A percentile compares a stretch with the other conserved stretches of the same genome.
These are phyloP conservation scores for Parvularia atlantis DNA, from an alignment of 78 protist species.

Conservation along the genomic window DNA sequence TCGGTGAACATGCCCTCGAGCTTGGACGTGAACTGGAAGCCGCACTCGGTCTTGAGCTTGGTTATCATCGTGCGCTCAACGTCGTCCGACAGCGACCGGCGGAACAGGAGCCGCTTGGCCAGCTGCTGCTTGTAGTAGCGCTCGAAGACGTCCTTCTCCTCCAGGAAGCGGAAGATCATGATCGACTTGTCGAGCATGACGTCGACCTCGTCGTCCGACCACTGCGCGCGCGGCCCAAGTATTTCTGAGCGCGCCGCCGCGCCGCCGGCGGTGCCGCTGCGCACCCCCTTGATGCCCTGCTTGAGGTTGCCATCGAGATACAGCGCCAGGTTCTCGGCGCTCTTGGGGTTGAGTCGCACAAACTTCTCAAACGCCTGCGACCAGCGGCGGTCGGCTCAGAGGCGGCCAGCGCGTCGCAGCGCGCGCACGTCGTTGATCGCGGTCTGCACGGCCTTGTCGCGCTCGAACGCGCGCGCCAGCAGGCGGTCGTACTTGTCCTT, in stretches of 20 bases:
- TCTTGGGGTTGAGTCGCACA: conserved; percentile 49
- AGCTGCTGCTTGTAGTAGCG: conserved; percentile 87
- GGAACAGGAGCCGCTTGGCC: conserved; percentile 76
- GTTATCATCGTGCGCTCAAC: conserved; percentile 70
- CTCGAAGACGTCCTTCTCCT: conserved; percentile 91
- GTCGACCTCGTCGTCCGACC: conserved; percentile 62
- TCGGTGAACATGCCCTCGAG: conserved; percentile 93
- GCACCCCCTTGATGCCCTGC: conserved; percentile 52
- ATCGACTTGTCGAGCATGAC: conserved; percentile 40
- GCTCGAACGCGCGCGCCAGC: conserved; percentile 33
- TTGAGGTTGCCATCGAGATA: conserved; percentile 54
- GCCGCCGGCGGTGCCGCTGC: not conserved
- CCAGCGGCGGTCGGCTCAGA: not conserved
- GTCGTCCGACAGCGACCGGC: conserved; percentile 60
- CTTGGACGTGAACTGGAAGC: conserved; percentile 80
- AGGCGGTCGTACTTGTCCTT: conserved; percentile 51
- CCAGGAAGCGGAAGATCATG: conserved; percentile 65
- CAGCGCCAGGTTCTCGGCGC: conserved; percentile 72
- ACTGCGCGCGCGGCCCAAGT: not conserved
- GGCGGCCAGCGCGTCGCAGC: not conserved
- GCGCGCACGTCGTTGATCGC: conserved; percentile 18
- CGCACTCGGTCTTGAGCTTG: conserved; percentile 80
- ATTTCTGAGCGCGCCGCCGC: not conserved
- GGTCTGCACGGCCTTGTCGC: conserved; percentile 38
- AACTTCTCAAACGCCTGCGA: conserved; percentile 65